Evolutionary conservation across 768 basidiomycete species (phyloP).

Genomic region (Collybia sordida): DNA sequence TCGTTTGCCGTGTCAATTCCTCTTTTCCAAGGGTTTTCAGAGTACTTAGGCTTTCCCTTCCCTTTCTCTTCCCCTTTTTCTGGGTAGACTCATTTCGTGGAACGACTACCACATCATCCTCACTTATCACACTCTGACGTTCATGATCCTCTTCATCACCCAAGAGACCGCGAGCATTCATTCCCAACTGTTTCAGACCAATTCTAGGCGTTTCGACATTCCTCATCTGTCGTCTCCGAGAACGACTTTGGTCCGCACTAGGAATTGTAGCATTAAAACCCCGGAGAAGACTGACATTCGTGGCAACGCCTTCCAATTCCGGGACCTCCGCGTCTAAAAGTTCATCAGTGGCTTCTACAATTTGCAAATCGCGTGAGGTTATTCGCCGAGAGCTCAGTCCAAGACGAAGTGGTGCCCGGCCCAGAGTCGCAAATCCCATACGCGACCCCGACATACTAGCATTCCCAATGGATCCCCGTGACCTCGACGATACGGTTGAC

Average conservation of each 20-base stretch:
- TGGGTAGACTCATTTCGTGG: slow-evolving; percentile 36
- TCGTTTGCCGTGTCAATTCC: slow-evolving; percentile 79
- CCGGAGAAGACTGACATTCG: slow-evolving; percentile 76
- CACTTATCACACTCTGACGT: slow-evolving; percentile 64
- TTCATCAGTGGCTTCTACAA: slow-evolving; percentile 80
- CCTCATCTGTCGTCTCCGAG: slow-evolving; percentile 75
- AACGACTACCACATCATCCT: slow-evolving; percentile 74
- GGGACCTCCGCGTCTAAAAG: slow-evolving; percentile 71
- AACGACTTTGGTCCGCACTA: slow-evolving; percentile 76
- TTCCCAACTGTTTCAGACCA: slow-evolving; percentile 78
- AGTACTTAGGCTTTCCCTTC: slow-evolving; percentile 66
- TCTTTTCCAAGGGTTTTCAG: slow-evolving; percentile 76
- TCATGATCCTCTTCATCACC: slow-evolving; percentile 56
- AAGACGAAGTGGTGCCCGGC: slow-evolving; percentile 73
- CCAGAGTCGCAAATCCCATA: slow-evolving; percentile 76
- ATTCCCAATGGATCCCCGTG: slow-evolving; percentile 31
- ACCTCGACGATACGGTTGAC: slow-evolving; percentile 62
- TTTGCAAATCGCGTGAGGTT: slow-evolving; percentile 82
- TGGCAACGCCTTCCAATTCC: slow-evolving; percentile 68
- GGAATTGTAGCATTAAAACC: slow-evolving; percentile 97
- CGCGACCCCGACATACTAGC: slow-evolving; percentile 35
- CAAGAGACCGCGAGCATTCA: slow-evolving; percentile 75
- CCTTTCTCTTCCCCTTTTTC: slow-evolving; percentile 47
- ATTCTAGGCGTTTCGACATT: slow-evolving; percentile 74
- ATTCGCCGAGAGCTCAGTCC: slow-evolving; percentile 64